Percentiles rank a stretch among this genome's conserved stretches.
Evolutionary conservation across 805 yeast species (phyloP).

Genomic region (Metschnikowia lochheadii): DNA sequence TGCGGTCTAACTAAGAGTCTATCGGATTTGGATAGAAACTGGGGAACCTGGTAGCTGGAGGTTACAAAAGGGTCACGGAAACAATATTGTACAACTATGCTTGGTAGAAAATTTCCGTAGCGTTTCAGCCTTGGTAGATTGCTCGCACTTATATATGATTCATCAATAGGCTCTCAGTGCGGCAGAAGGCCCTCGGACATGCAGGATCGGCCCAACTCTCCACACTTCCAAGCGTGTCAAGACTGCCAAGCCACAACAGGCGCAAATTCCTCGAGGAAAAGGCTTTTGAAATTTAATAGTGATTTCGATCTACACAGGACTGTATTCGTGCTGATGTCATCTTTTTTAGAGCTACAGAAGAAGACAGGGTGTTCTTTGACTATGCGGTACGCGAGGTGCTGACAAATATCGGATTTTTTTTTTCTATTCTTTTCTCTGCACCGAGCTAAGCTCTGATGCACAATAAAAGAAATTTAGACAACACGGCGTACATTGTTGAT

Average conservation of each 20-base stretch:
- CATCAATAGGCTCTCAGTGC: neutral
- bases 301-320: no score
- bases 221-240: neutral
- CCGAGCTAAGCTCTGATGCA: neutral
- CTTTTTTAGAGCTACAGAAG: neutral
- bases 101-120: neutral
- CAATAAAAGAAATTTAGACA: neutral
- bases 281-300: neutral
- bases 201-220: neutral
- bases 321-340: no score
- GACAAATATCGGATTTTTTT: constrained; percentile 1
- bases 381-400: neutral
- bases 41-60: neutral
- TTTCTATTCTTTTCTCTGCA: neutral
- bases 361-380: neutral
- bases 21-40: neutral
- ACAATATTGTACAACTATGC: neutral
- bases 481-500: neutral
- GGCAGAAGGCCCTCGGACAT: neutral
- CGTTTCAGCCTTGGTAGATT: neutral
- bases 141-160: neutral
- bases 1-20: neutral
- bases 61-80: neutral
- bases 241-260: neutral
- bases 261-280: neutral